A percentile compares a stretch with the other conserved stretches of the same genome.
phyloP scores from a whole-genome alignment of 768 basidiomycete species.

The Pisolithus sp. region DNA sequence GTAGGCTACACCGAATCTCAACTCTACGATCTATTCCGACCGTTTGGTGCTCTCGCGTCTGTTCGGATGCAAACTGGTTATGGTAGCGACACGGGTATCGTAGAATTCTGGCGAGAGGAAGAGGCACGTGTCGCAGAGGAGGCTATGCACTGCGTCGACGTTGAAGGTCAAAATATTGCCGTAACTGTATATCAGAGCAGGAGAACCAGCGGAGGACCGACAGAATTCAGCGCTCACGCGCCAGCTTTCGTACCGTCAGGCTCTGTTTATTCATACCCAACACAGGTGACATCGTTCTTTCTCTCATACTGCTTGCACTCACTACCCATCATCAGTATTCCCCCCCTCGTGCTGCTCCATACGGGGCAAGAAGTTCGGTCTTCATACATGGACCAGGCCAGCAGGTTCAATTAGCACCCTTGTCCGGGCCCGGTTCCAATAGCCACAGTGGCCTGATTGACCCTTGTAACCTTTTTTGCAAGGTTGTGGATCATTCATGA shows the following conservation, averaged over 20 bases:
- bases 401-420: constrained; percentile 79
- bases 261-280: constrained; percentile 57
- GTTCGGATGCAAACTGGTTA: constrained; percentile 68
- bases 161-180: constrained; percentile 80
- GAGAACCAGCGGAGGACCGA: constrained; percentile 45
- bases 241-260: constrained; percentile 72
- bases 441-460: constrained; percentile 87
- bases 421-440: constrained; percentile 64
- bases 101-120: constrained; percentile 86
- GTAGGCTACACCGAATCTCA: constrained; percentile 57
- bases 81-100: constrained; percentile 68
- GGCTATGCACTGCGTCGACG: constrained; percentile 75
- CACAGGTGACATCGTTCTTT: constrained; percentile 38
- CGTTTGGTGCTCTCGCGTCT: constrained; percentile 78
- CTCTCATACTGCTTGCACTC: constrained; percentile 1
- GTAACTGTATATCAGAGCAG: constrained; percentile 72
- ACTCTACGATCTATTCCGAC: constrained; percentile 81
- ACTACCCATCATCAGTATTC: constrained; percentile 44
- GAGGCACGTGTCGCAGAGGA: constrained; percentile 76
- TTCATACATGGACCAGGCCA: constrained; percentile 88
- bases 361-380: constrained; percentile 34
- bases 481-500: constrained; percentile 38
- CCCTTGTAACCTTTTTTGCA: constrained; percentile 87
- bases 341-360: constrained; percentile 55
- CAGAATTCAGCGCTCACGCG: constrained; percentile 69